Evolutionary conservation across 2,329 filamentous ascomycete species (phyloP), one percentile per base, ranked within the genome.

Genomic region (Calonectria pseudoturangicola): DNA sequence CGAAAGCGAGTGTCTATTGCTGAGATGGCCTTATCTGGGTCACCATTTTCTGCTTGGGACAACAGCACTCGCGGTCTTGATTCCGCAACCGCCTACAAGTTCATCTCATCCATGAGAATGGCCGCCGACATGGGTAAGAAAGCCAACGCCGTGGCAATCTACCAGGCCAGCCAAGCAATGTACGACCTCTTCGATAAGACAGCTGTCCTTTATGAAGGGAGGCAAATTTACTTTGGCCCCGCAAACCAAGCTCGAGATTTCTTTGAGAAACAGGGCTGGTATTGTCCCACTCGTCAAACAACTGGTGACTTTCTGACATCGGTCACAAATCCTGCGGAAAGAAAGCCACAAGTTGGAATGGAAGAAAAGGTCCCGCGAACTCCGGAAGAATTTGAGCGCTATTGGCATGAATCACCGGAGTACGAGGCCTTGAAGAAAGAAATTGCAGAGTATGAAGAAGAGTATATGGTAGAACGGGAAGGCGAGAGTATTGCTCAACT

Each of bases 1-100:
- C 87, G 92, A 69, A 96, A 97, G 85, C 92, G 95, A 81, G 94
- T 97, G 6, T 94, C 92, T 54, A 95, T 97, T 73, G 94, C 93
- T 1, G 94, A 97, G 83, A 94, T 94, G 76, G 89, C 93, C 72
- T 86, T 95, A 13, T 92, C 92, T 18, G 86, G 88, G 41, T 89
- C 90, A 0, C 89, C 89, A 0, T 82, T 92, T 48, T 81, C 79
- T 7, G 85, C 84, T 0, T 97, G 94, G 94, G 95, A 93, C 73
- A 95, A 95, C 75, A 87, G 87, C 28, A 96, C 94, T 0, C 88
- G 90, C 65, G 94, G 94, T 13, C 87, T 96, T 0, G 94, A 96
- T 81, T 92, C 92, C 0, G 91, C 91, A 9, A 95, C 92, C 0
- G 94, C 94, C 0, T 83, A 95, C 47, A 92, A 94, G 77, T 96